Base-by-base conservation (phyloP, 2,329 filamentous ascomycete species). In the Cladophialophora carrionii region DNA sequence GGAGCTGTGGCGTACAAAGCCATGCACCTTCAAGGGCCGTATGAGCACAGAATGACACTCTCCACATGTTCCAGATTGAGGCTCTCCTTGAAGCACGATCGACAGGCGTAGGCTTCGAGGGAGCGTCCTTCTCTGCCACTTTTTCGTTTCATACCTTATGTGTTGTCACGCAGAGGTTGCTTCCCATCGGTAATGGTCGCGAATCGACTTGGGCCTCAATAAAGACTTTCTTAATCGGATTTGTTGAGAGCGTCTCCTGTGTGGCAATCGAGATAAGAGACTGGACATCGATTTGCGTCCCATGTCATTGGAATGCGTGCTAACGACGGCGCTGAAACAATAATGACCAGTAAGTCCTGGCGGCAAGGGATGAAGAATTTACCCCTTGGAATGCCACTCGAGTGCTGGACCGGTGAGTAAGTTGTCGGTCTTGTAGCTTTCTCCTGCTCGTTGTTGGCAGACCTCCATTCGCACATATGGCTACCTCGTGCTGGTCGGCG, bases 381-480 rank as follows among this genome's bases (percentile, higher is more conserved):
- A 31, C 22, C 17, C 5, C 24, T 9, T 49, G 24, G 17, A 49
- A 24, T 49, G 24, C 24, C 26, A 34, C 22, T 20, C 12, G 37
- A 22, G 12, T 10, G 14, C 1, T 5, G 8, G 5, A 7, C n/a
- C n/a, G 37, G 17, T n/a, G 22, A 26, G 43, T 58, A 7, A 43
- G 37, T 46, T 12, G 24, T 34, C 20, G 26, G 31, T 9, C 29
- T 46, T 17, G 24, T 8, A 10, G 8, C 20, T 49, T 34, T 22
- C 17, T 49, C 12, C 56, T 58, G 20, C 29, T 9, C 14, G 20
- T 5, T 17, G n/a, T 14, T 49, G 17, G 17, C 41, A 58, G 20
- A 20, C 26, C 37, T 49, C 41, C 12, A 12, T n/a, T n/a, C 56
- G 37, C 37, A 24, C 20, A 58, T n/a, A 58, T 58, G 56, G 56